Evolutionary conservation across 805 yeast genomes (phyloP), one percentile per base, ranked within the genome.

Genomic region (Kodamaea neixiangensis): DNA sequence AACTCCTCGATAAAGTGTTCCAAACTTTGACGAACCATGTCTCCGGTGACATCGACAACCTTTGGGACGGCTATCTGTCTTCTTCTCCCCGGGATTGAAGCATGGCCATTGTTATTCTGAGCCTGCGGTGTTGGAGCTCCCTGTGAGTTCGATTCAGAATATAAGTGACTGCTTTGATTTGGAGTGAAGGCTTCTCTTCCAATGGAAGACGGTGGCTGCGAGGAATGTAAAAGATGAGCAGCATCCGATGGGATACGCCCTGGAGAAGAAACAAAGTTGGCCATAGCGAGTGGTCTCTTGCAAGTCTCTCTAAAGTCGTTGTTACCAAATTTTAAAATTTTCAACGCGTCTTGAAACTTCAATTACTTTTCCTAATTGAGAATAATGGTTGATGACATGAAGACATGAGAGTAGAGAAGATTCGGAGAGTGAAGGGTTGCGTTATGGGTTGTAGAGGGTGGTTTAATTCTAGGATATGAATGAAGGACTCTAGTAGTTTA

Each of bases 41-140:
- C 97, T 52, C 97, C 97, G 2, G 97, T 90, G 44, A 83, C 82
- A 72, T 94, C 99, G 21, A 82, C 82, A 21, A 94, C 97, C 64
- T 87, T 89, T 21, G 96, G 91, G 48, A 93, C 89, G 21, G 83
- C 83, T 52, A 81, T 76, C 52, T 85, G 73, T 53, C 81, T 80
- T 61, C 86, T 78, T 71, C 87, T 78, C 9, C 72, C 69, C 4
- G 65, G 57, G 7, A 57, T 59, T 9, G 59, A 58, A 6, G 63
- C 48, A 7, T 42, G 25, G 11, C 35, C 37, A 17, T 29, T 25
- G 21, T 45, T 48, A 40, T 51, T 44, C 50, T 29, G 49, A 47
- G 21, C 50, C 25, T 9, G 54, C 41, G 53, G 61, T 52, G 21
- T 55, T 50, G 15, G 58, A 48, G 34, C 59, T 9, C 53, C 53